A percentile compares a stretch with the other conserved stretches of the same genome.
Evolutionary conservation across 2,329 filamentous ascomycete genomes (phyloP).

Genomic region (Xylaria sp.): DNA sequence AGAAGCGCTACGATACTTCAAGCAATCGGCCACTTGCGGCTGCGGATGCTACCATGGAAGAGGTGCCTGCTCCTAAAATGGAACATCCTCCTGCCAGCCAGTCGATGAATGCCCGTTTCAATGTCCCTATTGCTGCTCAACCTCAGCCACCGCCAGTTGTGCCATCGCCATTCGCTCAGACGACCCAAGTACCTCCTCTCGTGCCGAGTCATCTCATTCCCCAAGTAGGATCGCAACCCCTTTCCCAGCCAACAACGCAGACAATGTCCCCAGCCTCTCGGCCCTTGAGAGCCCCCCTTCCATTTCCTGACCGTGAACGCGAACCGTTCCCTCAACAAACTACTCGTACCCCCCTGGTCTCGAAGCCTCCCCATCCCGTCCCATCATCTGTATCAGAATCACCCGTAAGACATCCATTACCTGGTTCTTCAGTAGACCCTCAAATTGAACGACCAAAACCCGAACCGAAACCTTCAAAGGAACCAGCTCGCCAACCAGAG

Average conservation of each 20-base stretch:
- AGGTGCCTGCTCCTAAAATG: constrained; percentile 58
- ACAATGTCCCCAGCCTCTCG: constrained; percentile 59
- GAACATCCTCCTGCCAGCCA: constrained; percentile 54
- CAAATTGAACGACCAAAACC: constrained; percentile 48
- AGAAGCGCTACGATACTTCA: constrained; percentile 61
- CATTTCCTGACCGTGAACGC: constrained; percentile 58
- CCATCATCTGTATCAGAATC: constrained; percentile 46
- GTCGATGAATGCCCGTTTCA: constrained; percentile 55
- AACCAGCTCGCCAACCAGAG: constrained; percentile 47
- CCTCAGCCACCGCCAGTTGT: constrained; percentile 47
- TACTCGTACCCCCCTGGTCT: constrained; percentile 45
- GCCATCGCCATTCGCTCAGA: constrained; percentile 47
- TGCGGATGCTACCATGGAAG: constrained; percentile 58
- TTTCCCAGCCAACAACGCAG: constrained; percentile 54
- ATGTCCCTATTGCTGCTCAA: constrained; percentile 58
- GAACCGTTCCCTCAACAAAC: constrained; percentile 49
- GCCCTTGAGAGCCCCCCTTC: constrained; percentile 59
- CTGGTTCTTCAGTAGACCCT: constrained; percentile 46
- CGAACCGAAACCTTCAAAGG: constrained; percentile 48
- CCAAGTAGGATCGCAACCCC: constrained; percentile 49
- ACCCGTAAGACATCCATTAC: constrained; percentile 47
- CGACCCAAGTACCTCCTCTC: constrained; percentile 43
- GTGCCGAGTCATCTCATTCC: constrained; percentile 43
- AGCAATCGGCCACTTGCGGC: constrained; percentile 61
- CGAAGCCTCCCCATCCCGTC: constrained; percentile 43